Evolutionary conservation across 768 basidiomycete species (phyloP).

Genomic region (Panellus pusillus): DNA sequence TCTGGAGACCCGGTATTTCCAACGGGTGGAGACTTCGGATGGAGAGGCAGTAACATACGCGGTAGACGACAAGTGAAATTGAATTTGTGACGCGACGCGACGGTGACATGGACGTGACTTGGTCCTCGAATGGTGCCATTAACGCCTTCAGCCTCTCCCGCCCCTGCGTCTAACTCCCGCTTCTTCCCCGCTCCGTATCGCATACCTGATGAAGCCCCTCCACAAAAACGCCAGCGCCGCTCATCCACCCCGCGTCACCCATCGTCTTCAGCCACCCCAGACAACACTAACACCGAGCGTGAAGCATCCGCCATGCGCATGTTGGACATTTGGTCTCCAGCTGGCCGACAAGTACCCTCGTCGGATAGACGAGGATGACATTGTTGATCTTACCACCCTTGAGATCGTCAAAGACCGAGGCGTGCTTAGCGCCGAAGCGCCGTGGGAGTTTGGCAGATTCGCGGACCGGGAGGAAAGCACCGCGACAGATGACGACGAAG

Average conservation of each 20-base stretch:
- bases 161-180: conserved; percentile 27
- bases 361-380: conserved; percentile 75
- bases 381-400: conserved; percentile 65
- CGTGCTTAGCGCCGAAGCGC: conserved; percentile 46
- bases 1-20: conserved; percentile 64
- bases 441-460: conserved; percentile 54
- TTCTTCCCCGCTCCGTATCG: conserved; percentile 25
- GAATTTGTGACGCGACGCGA: too few relatives aligned
- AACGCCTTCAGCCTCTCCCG: conserved; percentile 57
- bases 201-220: conserved; percentile 38
- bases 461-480: conserved; percentile 33
- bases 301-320: conserved; percentile 58
- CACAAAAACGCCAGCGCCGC: conserved; percentile 50
- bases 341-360: conserved; percentile 69
- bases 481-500: conserved; percentile 36
- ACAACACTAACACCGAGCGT: conserved; percentile 54
- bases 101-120: too few relatives aligned
- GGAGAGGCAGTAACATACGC: conserved; percentile 28
- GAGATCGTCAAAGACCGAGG: conserved; percentile 71
- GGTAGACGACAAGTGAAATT: conserved; percentile 26
- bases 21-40: conserved; percentile 58
- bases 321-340: conserved; percentile 61
- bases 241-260: conserved; percentile 42
- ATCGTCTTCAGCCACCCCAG: conserved; percentile 36
- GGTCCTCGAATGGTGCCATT: conserved; percentile 23